A percentile compares a stretch with the other conserved stretches of the same genome.
Conservation (phyloP, 768 basidiomycete genomes). For the Paxillus ammoniavirescens region DNA sequence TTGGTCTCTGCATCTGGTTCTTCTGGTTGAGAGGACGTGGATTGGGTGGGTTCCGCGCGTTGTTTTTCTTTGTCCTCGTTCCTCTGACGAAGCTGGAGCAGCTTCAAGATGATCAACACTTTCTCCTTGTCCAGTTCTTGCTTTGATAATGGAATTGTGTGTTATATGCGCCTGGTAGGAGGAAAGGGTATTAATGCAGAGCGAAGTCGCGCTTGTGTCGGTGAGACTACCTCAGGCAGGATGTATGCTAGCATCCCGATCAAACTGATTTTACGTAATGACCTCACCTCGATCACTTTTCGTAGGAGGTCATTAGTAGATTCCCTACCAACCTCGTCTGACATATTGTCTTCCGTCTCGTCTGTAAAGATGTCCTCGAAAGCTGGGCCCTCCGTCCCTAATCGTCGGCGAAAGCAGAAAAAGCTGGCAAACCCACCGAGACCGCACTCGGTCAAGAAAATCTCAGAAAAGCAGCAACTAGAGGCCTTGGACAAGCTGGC, state of each 20-base stretch:
- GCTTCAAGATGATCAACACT: background rate
- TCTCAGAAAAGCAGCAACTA: constrained; percentile 47
- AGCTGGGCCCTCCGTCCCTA: constrained; percentile 16
- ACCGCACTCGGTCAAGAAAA: constrained; percentile 39
- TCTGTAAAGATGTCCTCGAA: constrained; percentile 16
- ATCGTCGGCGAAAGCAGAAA: constrained; percentile 12
- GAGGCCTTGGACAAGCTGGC: constrained; percentile 50
- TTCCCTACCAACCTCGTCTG: background rate
- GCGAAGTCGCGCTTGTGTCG: no score
- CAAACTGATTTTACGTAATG: no score
- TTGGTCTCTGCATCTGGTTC: background rate
- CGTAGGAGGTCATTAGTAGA: no score
- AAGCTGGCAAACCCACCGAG: constrained; percentile 14
- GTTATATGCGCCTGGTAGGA: no score
- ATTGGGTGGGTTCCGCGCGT: background rate
- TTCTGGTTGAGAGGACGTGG: background rate
- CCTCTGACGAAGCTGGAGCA: background rate
- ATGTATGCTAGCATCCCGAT: no score
- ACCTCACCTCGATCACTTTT: no score
- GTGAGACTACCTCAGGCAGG: no score
- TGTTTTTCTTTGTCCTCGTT: background rate
- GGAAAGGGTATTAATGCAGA: no score
- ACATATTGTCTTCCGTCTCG: background rate
- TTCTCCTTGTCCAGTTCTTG: background rate
- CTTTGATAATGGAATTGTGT: background rate